Evolutionary conservation across 2,329 filamentous ascomycete genomes (phyloP), one percentile per base, ranked within the genome.

Genomic region (Fusarium sp.): DNA sequence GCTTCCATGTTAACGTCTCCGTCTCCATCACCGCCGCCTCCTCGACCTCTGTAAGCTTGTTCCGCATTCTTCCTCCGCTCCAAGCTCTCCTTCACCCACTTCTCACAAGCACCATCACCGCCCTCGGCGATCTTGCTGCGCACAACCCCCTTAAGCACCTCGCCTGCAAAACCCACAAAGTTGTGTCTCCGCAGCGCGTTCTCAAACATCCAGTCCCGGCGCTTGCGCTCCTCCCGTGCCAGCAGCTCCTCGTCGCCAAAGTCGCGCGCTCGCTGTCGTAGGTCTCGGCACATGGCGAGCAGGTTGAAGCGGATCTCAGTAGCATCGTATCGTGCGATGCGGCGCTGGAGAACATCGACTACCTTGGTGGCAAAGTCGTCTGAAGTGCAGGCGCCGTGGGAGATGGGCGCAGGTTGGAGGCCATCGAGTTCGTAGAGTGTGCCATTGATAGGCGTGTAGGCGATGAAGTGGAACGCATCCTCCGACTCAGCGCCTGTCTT

Each of bases 381-480:
- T n/a, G 79, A 72, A 1, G 82, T 80, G 76, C 93, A 96, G 4
- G 84, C 65, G 26, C 94, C 95, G 78, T 99, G 95, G 45, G 87
- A 88, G 70, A 99, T 97, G 52, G 95, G 95, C 54, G 91, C 91
- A 5, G 93, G 92, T 78, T 98, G 94, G 64, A 99, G 82, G 15
- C 95, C 95, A 77, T 99, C 95, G 48, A 99, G 85, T 79, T 99
- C 95, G 82, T 97, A 99, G 51, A 99, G 84, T 5, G 81, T 87
- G 65, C 89, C 90, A 73, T 90, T 86, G 67, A 97, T 84, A 50
- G 89, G 85, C 8, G 92, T 93, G 79, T 99, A 99, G 29, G 93
- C 95, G 71, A 99, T 93, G 77, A 99, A 99, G 80, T 99, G 95
- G 79, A 96, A 99, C 26, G 94, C 91, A 73, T 98, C 95, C 71